Conservation (phyloP, 2,329 filamentous ascomycete genomes). For the Colletotrichum sp. region DNA sequence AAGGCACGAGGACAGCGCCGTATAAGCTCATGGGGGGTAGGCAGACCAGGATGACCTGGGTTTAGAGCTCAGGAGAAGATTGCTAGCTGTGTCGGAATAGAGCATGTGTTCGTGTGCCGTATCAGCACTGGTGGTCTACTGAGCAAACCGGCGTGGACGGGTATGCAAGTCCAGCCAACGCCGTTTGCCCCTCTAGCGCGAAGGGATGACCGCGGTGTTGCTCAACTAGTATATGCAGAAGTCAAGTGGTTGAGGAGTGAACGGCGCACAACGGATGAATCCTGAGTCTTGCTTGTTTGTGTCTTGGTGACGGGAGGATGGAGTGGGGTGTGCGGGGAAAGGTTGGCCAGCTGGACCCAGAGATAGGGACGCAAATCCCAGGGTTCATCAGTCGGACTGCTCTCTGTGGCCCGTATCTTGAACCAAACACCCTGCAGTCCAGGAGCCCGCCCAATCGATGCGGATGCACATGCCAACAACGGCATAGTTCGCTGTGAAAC, state of each 20-base stretch:
- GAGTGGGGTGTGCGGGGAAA: conserved; percentile 8
- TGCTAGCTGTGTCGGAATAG: neutral
- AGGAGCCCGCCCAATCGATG: neutral
- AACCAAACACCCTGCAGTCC: neutral
- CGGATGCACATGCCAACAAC: conserved; percentile 22
- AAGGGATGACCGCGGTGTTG: neutral
- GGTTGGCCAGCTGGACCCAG: neutral
- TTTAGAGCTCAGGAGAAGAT: neutral
- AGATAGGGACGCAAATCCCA: conserved; percentile 6
- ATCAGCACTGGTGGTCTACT: neutral
- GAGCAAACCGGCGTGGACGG: neutral
- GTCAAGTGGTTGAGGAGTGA: conserved; percentile 2
- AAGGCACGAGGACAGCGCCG: conserved; percentile 9
- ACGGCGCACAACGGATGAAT: neutral
- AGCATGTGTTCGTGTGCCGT: conserved; percentile 10
- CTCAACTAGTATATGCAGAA: neutral
- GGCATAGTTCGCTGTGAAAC: conserved; percentile 14
- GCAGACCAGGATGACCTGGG: neutral
- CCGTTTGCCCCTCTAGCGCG: neutral
- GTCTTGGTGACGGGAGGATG: neutral
- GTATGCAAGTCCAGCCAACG: conserved; percentile 8
- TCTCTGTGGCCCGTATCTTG: neutral
- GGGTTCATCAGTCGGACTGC: neutral
- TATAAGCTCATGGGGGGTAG: neutral
- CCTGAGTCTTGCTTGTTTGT: neutral